Base-by-base conservation (phyloP, 306 rosid species). In the Pueraria montana region DNA sequence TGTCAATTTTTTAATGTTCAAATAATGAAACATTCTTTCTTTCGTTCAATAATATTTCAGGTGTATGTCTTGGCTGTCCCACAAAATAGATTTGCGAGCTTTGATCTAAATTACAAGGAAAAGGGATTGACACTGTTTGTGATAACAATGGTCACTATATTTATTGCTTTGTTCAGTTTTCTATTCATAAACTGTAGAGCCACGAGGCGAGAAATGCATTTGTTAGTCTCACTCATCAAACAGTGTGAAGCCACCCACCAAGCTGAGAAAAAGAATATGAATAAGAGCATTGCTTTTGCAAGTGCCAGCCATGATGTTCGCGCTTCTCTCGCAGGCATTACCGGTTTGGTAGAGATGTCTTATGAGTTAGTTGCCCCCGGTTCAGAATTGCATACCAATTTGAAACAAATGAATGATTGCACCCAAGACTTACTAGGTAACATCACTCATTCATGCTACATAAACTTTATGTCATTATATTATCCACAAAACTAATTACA, bases 231-330 rank as follows among this genome's bases (percentile, higher is more conserved):
- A 17, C 91, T 91, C 34, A 89, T 92, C 55, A 89, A 88, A 79
- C 95, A 95, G 63, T 86, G 77, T 90, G 94, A 92, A 82, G 89
- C 93, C 24, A 95, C 94, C 0, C 87, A 89, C 70, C 94, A 90
- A 75, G 97, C 98, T 3, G 97, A 91, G 90, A 83, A 90, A 45
- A 93, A 89, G 77, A 91, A 90, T 63, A 86, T 84, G 88, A 92
- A 93, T 26, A 93, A 92, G 83, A 95, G 90, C n/a, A 72, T 48
- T 2, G 98, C 97, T 27, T 89, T 92, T 68, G 89, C 93, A 1
- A 83, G 56, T 34, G 96, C 94, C 8, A 93, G 93, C 88, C 98
- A 93, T 76, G 99, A 93, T 79, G 81, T 95, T 87, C 92, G 97
- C 0, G 86, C 91, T 74, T 86, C 89, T 82, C 91, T 93, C 3